Conservation (phyloP, 352 stramenopile species). For the Blastocystis sp. region DNA sequence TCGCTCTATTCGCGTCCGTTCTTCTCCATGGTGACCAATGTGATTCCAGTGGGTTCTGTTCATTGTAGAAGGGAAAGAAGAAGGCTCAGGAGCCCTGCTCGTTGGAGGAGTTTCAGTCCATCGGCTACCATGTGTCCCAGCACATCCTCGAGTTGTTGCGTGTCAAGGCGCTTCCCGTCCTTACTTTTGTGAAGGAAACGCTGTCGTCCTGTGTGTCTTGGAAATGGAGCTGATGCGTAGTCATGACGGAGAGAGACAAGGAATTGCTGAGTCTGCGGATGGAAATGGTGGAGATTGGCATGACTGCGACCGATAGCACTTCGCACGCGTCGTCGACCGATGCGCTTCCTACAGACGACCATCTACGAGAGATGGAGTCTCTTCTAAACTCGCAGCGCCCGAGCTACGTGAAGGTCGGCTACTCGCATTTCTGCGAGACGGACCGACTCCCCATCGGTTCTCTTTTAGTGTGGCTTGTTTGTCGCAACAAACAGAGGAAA, state of each 20-base stretch:
- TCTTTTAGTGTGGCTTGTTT: neutral
- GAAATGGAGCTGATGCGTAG: neutral
- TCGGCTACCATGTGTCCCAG: neutral
- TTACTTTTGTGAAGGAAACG: neutral
- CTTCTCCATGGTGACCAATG: neutral
- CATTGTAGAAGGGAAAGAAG: neutral
- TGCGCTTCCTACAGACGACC: no score
- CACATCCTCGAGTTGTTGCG: neutral
- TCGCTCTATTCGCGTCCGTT: neutral
- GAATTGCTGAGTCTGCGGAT: neutral
- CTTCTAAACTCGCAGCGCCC: no score
- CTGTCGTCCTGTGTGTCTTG: neutral
- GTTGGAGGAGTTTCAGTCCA: neutral
- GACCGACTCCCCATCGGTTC: neutral
- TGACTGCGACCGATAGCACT: no score
- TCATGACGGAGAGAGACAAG: neutral
- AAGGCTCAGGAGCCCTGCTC: neutral
- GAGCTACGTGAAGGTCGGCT: no score
- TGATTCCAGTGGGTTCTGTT: neutral
- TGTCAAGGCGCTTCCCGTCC: no score
- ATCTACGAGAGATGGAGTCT: no score
- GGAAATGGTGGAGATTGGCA: neutral
- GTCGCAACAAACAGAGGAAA: neutral
- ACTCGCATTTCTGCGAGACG: no score
- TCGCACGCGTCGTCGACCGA: no score